Percentiles rank a stretch among this genome's conserved stretches.
Evolutionary conservation across 257 asterid genomes (phyloP).

Genomic region (Misopates orontium): DNA sequence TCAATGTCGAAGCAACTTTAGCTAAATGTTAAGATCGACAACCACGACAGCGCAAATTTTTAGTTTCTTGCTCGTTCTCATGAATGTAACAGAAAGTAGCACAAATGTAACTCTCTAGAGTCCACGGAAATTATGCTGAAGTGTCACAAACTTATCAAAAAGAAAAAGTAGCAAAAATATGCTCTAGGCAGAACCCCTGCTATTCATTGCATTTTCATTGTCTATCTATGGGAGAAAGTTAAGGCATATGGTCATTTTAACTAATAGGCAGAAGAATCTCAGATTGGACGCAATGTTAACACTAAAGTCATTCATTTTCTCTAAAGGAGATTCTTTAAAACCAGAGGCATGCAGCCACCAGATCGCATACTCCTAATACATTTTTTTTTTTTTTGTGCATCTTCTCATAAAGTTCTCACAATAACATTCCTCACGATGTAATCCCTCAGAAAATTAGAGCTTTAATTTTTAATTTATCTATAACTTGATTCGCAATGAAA

Average conservation of each 20-base stretch:
- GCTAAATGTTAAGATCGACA: conserved; percentile 4
- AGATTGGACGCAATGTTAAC: not conserved
- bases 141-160: too few relatives aligned
- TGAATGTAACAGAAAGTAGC: conserved; percentile 18
- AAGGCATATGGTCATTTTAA: not conserved
- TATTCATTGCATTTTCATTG: conserved; percentile 1
- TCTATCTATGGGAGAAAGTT: not conserved
- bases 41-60: not conserved
- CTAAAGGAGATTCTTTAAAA: not conserved
- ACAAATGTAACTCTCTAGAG: not conserved
- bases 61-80: not conserved
- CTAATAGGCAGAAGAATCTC: conserved; percentile 1
- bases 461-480: not conserved
- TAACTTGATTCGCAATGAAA: not conserved
- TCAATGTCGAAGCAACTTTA: not conserved
- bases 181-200: not conserved
- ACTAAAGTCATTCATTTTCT: not conserved
- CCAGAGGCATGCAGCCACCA: not conserved
- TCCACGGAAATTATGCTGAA: not conserved
- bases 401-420: conserved; percentile 11
- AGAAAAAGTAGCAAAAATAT: not conserved
- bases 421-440: not conserved
- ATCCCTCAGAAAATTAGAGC: not conserved
- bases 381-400: not conserved
- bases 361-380: not conserved